phyloP scores from a whole-genome alignment of 257 asterid genomes.

The Jacaranda mimosifolia region DNA sequence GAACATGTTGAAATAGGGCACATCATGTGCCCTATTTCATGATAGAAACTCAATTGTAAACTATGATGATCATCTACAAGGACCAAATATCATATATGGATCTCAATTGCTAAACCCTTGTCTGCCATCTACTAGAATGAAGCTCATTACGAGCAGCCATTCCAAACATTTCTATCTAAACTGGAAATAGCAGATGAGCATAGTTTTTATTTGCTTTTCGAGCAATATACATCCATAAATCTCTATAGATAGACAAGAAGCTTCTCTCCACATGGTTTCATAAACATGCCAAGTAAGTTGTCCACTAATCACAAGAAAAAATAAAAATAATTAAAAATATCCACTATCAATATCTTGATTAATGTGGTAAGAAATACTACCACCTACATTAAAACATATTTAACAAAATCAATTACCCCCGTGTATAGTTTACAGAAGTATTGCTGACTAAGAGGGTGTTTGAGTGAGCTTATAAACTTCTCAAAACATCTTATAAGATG shows the following conservation, averaged over 20 bases:
- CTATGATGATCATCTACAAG: neutral
- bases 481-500: no score
- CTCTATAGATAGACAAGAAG: no score
- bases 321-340: constrained; percentile 48
- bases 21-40: constrained; percentile 29
- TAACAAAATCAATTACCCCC: constrained; percentile 54
- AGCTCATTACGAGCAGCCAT: constrained; percentile 55
- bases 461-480: no score
- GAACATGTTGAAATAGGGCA: constrained; percentile 2
- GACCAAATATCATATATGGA: constrained; percentile 46
- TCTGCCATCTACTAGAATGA: constrained; percentile 35
- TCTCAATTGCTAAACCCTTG: no score
- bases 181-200: constrained; percentile 62
- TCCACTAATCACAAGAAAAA: no score
- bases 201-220: constrained; percentile 66
- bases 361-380: constrained; percentile 61
- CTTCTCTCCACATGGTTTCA: no score
- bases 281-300: no score
- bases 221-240: constrained; percentile 51
- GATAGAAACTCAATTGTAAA: constrained; percentile 12
- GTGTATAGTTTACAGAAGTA: constrained; percentile 62
- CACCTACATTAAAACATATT: constrained; percentile 24
- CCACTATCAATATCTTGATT: constrained; percentile 63
- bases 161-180: constrained; percentile 73
- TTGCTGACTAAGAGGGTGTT: constrained; percentile 39